Conservation (phyloP, 2,329 filamentous ascomycete genomes). For the Epichloe sp. region DNA sequence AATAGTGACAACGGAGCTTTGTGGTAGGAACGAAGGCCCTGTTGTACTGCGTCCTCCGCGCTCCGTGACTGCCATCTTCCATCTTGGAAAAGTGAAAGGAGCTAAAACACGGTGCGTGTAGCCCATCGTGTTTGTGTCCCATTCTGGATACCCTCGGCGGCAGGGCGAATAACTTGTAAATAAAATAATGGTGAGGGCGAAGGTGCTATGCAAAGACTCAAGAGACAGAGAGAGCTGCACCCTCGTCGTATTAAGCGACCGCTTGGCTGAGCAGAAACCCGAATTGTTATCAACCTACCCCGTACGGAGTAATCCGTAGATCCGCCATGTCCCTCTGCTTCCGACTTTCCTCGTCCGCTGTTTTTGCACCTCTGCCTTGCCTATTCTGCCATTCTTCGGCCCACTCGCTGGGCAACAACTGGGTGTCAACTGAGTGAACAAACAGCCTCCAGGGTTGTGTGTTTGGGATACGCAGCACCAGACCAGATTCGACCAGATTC, state of each 20-base stretch:
- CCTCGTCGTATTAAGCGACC: background rate
- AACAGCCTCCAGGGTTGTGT: background rate
- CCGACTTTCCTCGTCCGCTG: background rate
- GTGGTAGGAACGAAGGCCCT: background rate
- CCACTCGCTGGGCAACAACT: background rate
- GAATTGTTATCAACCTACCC: background rate
- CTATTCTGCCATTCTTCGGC: too few species aligned
- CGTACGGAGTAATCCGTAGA: too few species aligned
- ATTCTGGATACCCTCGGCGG: background rate
- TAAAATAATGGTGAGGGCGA: background rate
- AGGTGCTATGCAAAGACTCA: background rate
- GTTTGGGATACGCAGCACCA: background rate
- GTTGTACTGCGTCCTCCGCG: background rate
- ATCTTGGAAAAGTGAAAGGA: background rate
- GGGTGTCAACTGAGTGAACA: background rate
- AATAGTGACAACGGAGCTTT: slow-evolving; percentile 3
- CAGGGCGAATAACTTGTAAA: background rate
- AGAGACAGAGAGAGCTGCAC: background rate
- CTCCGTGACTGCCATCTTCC: background rate
- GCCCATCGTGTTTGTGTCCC: background rate
- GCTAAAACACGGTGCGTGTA: too few species aligned
- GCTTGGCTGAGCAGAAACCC: background rate
- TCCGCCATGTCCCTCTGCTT: background rate
- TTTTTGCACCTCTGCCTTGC: too few species aligned
- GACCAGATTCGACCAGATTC: too few species aligned